These are phyloP conservation scores for Monilinia vaccinii-corymbosi DNA, from an alignment of 2,329 filamentous ascomycete genomes.

Conservation along the genomic window DNA sequence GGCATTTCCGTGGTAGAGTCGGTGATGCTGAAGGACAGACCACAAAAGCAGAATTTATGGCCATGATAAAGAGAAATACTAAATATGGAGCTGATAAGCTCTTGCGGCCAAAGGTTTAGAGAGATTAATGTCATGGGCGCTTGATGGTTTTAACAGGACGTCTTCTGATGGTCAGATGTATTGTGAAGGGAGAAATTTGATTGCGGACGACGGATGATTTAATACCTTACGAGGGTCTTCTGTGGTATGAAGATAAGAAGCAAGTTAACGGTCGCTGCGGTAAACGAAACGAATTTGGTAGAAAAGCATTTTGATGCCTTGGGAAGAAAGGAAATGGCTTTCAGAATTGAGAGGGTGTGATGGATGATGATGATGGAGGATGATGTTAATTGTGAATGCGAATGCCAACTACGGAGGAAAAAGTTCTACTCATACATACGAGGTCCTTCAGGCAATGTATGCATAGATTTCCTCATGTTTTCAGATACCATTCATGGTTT, in stretches of 20 bases:
- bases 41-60: conserved; percentile 47
- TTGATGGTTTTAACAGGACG: not conserved
- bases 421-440: not conserved
- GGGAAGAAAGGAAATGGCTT: not conserved
- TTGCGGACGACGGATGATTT: not conserved
- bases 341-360: not conserved
- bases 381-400: not conserved
- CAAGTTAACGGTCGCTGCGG: not conserved
- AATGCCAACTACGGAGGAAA: not conserved
- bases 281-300: not conserved
- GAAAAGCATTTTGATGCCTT: not conserved
- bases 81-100: conserved; percentile 48
- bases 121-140: not conserved
- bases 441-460: not conserved
- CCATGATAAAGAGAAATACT: conserved; percentile 47
- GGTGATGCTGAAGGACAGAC: conserved; percentile 42
- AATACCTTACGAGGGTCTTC: not conserved
- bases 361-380: not conserved
- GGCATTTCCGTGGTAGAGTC: conserved; percentile 44
- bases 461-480: not conserved
- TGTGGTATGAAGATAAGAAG: not conserved
- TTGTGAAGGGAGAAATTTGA: not conserved
- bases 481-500: not conserved
- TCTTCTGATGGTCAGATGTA: not conserved
- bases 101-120: conserved; percentile 26